These are phyloP conservation scores for Podaxis sp. DNA, from an alignment of 768 basidiomycete genomes.

Conservation along the genomic window DNA sequence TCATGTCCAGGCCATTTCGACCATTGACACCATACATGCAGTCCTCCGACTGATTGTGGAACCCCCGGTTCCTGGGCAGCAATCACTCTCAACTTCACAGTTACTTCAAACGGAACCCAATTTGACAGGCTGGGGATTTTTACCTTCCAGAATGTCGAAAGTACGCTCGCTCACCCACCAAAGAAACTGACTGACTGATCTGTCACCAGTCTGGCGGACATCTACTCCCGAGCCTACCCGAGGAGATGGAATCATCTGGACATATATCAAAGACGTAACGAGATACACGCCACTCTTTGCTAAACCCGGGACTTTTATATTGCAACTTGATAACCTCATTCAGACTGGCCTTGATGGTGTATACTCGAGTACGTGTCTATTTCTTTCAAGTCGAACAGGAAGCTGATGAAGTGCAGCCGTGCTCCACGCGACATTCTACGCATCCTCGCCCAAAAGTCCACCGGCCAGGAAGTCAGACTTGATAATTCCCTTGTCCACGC, in stretches of 20 bases:
- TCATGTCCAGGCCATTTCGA: background rate
- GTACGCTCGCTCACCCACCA: conserved; percentile 28
- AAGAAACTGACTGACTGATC: background rate
- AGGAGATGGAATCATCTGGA: conserved; percentile 73
- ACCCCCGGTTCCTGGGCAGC: conserved; percentile 68
- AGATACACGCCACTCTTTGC: conserved; percentile 69
- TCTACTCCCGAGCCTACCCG: conserved; percentile 73
- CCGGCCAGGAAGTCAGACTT: conserved; percentile 56
- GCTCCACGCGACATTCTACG: conserved; percentile 68
- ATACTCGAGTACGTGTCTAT: conserved; percentile 52
- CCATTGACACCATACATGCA: conserved; percentile 19
- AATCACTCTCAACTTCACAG: conserved; percentile 72
- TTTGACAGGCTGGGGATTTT: conserved; percentile 71
- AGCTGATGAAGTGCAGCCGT: conserved; percentile 37
- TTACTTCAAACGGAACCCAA: conserved; percentile 74
- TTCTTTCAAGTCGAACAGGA: background rate
- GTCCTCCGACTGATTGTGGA: conserved; percentile 73
- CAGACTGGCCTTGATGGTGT: conserved; percentile 54
- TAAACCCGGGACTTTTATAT: conserved; percentile 61
- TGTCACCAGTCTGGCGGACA: conserved; percentile 63
- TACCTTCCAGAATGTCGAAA: conserved; percentile 75
- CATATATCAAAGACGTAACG: conserved; percentile 71
- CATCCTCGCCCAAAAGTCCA: conserved; percentile 51
- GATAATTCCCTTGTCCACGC: conserved; percentile 68
- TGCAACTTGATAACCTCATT: conserved; percentile 70